phyloP scores from a whole-genome alignment of 257 asterid species.

The Nemophila menziesii region DNA sequence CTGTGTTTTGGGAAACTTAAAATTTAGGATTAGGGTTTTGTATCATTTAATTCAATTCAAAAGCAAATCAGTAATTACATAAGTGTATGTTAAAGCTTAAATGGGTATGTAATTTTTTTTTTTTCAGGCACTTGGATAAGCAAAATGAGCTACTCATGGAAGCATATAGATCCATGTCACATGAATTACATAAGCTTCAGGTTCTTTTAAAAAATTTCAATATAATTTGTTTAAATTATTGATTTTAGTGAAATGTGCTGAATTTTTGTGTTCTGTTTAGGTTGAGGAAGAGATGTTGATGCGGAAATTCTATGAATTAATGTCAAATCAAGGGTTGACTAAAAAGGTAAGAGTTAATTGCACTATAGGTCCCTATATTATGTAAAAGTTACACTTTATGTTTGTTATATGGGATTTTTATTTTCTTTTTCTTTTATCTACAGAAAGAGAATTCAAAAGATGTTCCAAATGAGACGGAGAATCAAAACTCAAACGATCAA shows the following conservation, averaged over 20 bases:
- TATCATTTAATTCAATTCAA: background rate
- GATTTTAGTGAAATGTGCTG: background rate
- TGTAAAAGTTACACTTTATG: too few relatives aligned
- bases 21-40: background rate
- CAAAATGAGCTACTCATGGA: constrained; percentile 56
- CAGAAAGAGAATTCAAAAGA: constrained; percentile 24
- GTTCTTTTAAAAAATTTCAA: too few relatives aligned
- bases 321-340: constrained; percentile 51
- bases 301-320: constrained; percentile 78
- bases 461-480: constrained; percentile 14
- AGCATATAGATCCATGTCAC: constrained; percentile 53
- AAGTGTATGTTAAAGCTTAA: background rate
- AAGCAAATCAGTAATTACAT: background rate
- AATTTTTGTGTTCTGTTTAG: constrained; percentile 16
- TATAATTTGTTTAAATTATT: background rate
- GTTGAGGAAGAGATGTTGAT: constrained; percentile 90
- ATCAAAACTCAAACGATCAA: too few relatives aligned
- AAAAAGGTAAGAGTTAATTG: too few relatives aligned
- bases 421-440: constrained; percentile 10
- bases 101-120: constrained; percentile 5
- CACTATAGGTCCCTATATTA: too few relatives aligned
- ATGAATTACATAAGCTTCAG: constrained; percentile 72
- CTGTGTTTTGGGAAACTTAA: background rate
- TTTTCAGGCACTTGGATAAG: constrained; percentile 72
- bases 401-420: background rate